A percentile compares a stretch with the other conserved stretches of the same genome.
Conservation (phyloP, 331 rosid genomes). For the Quercus tomentella region DNA sequence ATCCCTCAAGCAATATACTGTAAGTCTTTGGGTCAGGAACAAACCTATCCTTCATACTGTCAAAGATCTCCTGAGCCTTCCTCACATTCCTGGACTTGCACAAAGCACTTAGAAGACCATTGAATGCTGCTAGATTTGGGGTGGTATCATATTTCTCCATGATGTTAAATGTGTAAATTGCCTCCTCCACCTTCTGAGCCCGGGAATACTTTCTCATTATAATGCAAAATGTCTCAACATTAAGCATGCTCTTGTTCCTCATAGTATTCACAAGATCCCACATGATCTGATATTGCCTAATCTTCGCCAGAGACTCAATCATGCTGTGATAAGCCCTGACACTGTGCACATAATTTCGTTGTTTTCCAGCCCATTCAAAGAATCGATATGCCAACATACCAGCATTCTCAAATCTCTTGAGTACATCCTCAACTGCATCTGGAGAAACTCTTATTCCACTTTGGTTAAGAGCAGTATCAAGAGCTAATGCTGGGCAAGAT, state of each 20-base stretch:
- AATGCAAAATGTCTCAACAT: slow-evolving; percentile 79
- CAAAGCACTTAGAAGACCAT: slow-evolving; percentile 73
- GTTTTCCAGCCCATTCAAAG: slow-evolving; percentile 67
- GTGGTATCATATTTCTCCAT: slow-evolving; percentile 65
- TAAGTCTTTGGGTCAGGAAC: slow-evolving; percentile 69
- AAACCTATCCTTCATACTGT: slow-evolving; percentile 52
- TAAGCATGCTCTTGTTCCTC: slow-evolving; percentile 61
- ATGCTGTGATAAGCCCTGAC: slow-evolving; percentile 68
- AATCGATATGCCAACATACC: slow-evolving; percentile 68
- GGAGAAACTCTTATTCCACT: slow-evolving; percentile 60
- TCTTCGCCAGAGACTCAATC: slow-evolving; percentile 77
- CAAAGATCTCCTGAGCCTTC: slow-evolving; percentile 95
- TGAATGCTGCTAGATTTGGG: slow-evolving; percentile 70
- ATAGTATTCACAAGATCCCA: slow-evolving; percentile 80
- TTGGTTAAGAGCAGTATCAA: slow-evolving; percentile 73
- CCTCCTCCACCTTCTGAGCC: slow-evolving; percentile 78
- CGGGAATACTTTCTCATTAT: slow-evolving; percentile 84
- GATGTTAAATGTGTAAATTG: slow-evolving; percentile 72
- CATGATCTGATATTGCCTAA: slow-evolving; percentile 78
- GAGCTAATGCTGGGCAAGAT: slow-evolving; percentile 44
- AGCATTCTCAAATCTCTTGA: slow-evolving; percentile 63
- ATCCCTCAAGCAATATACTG: slow-evolving; percentile 78
- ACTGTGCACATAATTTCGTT: slow-evolving; percentile 48
- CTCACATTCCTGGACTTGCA: slow-evolving; percentile 83
- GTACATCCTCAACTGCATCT: slow-evolving; percentile 56